Conservation (phyloP, 148 eudicot species). For the Rheum nobile region DNA sequence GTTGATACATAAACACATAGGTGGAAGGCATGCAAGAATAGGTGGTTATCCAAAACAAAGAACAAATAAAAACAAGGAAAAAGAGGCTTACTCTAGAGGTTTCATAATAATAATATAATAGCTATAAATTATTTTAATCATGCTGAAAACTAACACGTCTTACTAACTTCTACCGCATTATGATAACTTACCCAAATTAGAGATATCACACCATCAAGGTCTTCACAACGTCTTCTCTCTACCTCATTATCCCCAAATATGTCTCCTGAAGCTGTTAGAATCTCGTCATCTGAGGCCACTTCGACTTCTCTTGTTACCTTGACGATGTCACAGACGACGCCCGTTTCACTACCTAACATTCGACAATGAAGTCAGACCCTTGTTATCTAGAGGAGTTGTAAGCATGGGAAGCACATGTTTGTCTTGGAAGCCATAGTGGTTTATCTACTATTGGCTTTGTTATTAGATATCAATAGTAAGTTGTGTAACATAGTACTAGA, state of each 20-base stretch:
- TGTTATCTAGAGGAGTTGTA: neutral
- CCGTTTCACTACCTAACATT: neutral
- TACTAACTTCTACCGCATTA: too few species aligned
- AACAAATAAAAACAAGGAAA: too few species aligned
- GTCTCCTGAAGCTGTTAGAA: slow-evolving; percentile 12
- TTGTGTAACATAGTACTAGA: neutral
- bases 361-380: neutral
- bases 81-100: too few species aligned
- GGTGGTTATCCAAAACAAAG: too few species aligned
- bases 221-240: slow-evolving; percentile 31
- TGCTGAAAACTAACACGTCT: too few species aligned
- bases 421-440: neutral
- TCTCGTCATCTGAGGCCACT: neutral
- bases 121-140: too few species aligned
- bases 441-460: neutral
- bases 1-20: too few species aligned
- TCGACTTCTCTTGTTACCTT: neutral
- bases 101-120: too few species aligned
- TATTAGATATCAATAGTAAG: neutral
- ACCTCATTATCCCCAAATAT: slow-evolving; percentile 25
- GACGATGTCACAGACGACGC: neutral
- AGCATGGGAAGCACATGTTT: too few species aligned
- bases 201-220: too few species aligned
- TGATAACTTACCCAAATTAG: too few species aligned
- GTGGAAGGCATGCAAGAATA: too few species aligned